Evolutionary conservation across 2,329 filamentous ascomycete genomes (phyloP), one percentile per base, ranked within the genome.

Genomic region (Colletotrichum viniferum): DNA sequence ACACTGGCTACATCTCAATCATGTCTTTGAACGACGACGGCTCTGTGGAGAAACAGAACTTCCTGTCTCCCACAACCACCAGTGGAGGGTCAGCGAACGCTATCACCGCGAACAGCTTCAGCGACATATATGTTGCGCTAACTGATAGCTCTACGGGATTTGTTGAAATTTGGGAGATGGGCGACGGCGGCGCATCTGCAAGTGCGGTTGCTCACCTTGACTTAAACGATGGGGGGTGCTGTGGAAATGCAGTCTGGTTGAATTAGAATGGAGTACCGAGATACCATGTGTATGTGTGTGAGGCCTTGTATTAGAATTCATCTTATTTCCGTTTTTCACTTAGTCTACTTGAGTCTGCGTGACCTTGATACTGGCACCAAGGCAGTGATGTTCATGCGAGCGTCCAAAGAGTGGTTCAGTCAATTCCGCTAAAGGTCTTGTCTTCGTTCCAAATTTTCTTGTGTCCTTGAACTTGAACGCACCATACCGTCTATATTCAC

Each of bases 61-160:
- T 82, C 74, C 71, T 84, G 13, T 56, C 76, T 1, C 73, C 79
- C 38, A 84, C 81, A 18, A 80, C 77, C 7, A 79, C 79, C 4
- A 83, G 81, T 69, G 84, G 82, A 30, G 82, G 84, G 10, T 79
- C 78, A 16, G 81, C 83, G 18, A 85, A 85, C 65, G 81, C 81
- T 1, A 79, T 84, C 7, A 72, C 81, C 3, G 79, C 83, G 3
- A 80, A 80, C 13, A 76, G 73, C 4, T 84, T 83, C 56, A 79
- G 79, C 28, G 83, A 84, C 48, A 72, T 78, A 16, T 78, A 81
- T 43, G 81, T 81, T 7, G 81, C 80, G 0, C 68, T 84, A 21
- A 83, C 83, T 8, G 82, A 85, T 60, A 82, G 81, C 68, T 81
- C 78, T 16, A 79, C 77, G 10, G 81, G 82, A 7, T 83, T 83